phyloP scores from a whole-genome alignment of 306 rosid species.

The Psophocarpus tetragonolobus region DNA sequence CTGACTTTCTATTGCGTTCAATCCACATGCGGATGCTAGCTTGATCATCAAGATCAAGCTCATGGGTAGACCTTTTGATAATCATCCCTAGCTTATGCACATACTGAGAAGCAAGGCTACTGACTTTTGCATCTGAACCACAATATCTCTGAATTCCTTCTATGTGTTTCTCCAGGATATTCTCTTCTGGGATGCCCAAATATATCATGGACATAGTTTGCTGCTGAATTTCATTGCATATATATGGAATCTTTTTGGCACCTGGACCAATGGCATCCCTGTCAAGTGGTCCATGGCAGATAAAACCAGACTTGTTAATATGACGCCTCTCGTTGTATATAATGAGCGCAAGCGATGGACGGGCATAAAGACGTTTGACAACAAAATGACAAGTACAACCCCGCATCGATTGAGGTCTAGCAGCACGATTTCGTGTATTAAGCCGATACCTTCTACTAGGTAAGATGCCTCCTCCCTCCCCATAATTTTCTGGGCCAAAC shows the following conservation, averaged over 20 bases:
- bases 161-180: constrained; percentile 89
- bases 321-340: constrained; percentile 84
- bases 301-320: constrained; percentile 82
- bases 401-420: constrained; percentile 98
- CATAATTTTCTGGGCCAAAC: constrained; percentile 95
- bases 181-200: constrained; percentile 94
- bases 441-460: constrained; percentile 95
- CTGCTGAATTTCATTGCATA: constrained; percentile 92
- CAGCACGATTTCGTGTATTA: constrained; percentile 95
- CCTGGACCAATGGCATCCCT: constrained; percentile 96
- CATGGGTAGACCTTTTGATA: constrained; percentile 87
- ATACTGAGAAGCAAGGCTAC: constrained; percentile 86
- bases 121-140: constrained; percentile 76
- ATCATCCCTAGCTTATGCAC: constrained; percentile 97
- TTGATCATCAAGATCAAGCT: constrained; percentile 91
- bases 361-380: constrained; percentile 86
- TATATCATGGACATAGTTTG: constrained; percentile 98
- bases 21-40: constrained; percentile 97
- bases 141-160: constrained; percentile 89
- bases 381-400: constrained; percentile 95
- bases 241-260: constrained; percentile 81
- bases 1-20: constrained; percentile 78
- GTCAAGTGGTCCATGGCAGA: constrained; percentile 96
- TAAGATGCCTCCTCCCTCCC: constrained; percentile 84
- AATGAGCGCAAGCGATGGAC: constrained; percentile 78